These are phyloP conservation scores for Mortierella sp. DNA, from an alignment of 371 early-diverging fungal species.

Conservation along the genomic window DNA sequence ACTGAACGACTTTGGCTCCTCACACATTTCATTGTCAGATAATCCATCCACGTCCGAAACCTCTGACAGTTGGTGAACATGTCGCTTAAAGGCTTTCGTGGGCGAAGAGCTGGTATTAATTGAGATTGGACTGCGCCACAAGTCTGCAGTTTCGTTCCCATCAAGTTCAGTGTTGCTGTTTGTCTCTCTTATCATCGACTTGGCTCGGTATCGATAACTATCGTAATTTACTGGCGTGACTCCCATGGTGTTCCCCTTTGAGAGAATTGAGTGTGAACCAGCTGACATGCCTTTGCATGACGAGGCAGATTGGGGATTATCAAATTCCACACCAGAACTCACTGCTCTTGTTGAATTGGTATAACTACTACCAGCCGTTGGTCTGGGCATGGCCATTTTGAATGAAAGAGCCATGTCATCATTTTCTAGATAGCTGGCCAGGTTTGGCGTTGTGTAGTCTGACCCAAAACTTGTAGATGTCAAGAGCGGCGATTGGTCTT, in stretches of 20 bases:
- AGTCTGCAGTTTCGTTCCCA: not conserved
- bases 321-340: not conserved
- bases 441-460: conserved; percentile 6
- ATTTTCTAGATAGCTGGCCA: conserved; percentile 3
- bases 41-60: conserved; percentile 23
- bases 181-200: not conserved
- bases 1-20: not conserved
- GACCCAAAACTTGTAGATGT: conserved; percentile 42
- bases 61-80: conserved; percentile 14
- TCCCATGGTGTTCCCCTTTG: not conserved
- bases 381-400: not conserved
- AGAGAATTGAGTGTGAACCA: not conserved
- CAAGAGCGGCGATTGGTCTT: conserved; percentile 43
- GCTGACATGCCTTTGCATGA: not conserved
- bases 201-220: not conserved
- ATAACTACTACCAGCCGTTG: not conserved
- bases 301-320: not conserved
- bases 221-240: not conserved
- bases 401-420: conserved; percentile 2
- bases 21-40: conserved; percentile 28
- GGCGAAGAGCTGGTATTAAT: not conserved
- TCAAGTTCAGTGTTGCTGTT: conserved; percentile 9
- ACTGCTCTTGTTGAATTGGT: not conserved
- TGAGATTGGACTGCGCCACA: not conserved
- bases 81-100: not conserved